Evolutionary conservation across 306 rosid species (phyloP).

Genomic region (Vigna angularis): DNA sequence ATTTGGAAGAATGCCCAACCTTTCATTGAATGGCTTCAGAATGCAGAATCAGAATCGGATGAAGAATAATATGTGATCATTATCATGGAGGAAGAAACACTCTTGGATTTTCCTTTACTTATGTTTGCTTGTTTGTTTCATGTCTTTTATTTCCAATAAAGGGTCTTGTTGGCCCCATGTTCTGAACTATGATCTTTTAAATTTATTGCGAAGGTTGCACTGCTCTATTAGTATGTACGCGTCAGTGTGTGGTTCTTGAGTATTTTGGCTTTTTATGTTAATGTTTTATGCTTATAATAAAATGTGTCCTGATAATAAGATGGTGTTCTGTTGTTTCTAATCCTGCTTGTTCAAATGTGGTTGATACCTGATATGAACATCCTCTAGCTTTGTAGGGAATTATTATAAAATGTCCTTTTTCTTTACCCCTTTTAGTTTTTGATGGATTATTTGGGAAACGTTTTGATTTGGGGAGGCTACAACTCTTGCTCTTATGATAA

Average conservation of each 20-base stretch:
- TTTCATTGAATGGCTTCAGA: constrained; percentile 65
- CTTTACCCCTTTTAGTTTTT: neutral
- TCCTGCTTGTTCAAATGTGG: neutral
- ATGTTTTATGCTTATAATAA: neutral
- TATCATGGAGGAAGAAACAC: neutral
- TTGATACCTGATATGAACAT: neutral
- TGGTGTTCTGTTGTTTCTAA: neutral
- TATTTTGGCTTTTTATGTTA: neutral
- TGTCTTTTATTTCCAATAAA: constrained; percentile 42
- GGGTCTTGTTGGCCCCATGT: constrained; percentile 37
- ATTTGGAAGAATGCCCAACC: constrained; percentile 64
- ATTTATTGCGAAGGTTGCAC: neutral
- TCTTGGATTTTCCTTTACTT: neutral
- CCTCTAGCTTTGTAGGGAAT: neutral
- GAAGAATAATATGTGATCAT: constrained; percentile 46
- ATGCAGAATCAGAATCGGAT: constrained; percentile 62
- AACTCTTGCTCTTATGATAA: neutral
- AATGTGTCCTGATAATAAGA: neutral
- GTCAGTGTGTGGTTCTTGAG: neutral
- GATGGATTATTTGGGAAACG: neutral
- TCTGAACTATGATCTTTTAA: neutral
- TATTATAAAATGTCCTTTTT: neutral
- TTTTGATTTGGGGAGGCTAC: neutral
- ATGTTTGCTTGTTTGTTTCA: neutral
- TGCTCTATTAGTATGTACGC: neutral